phyloP scores from a whole-genome alignment of 2,329 filamentous ascomycete genomes.

The Bipolaris oryzae region DNA sequence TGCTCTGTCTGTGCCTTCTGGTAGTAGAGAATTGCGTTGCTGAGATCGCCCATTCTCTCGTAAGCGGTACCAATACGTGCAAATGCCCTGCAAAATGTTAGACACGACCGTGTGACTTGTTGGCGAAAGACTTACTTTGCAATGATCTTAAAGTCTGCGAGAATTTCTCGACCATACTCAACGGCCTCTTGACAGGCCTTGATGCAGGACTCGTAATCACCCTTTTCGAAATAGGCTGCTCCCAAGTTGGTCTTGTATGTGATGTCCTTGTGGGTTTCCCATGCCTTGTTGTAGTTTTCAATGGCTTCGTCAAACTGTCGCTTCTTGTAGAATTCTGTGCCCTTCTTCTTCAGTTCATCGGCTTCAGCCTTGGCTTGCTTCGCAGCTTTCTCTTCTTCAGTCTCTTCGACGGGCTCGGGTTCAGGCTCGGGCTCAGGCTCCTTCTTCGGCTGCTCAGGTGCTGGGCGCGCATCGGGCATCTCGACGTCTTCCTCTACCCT shows the following conservation, averaged over 20 bases:
- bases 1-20: constrained; percentile 95
- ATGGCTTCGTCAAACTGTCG: constrained; percentile 95
- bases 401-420: constrained; percentile 73
- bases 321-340: constrained; percentile 98
- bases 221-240: constrained; percentile 94
- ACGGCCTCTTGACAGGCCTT: constrained; percentile 86
- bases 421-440: constrained; percentile 61
- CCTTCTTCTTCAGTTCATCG: constrained; percentile 91
- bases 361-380: constrained; percentile 91
- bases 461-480: constrained; percentile 73
- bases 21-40: constrained; percentile 84
- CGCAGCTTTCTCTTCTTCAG: constrained; percentile 83
- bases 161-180: constrained; percentile 84
- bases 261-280: constrained; percentile 94
- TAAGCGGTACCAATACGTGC: constrained; percentile 93
- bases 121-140: constrained; percentile 69
- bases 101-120: neutral
- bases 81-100: constrained; percentile 65
- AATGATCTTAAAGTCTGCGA: constrained; percentile 97
- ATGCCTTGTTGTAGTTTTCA: constrained; percentile 90
- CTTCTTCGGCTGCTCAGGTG: constrained; percentile 62
- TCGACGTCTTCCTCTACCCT: constrained; percentile 73
- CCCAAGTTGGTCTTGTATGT: constrained; percentile 97
- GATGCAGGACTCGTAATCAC: constrained; percentile 86
- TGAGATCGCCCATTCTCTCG: constrained; percentile 83